phyloP scores from a whole-genome alignment of 768 basidiomycete genomes.

The Trametes cinnabarina region DNA sequence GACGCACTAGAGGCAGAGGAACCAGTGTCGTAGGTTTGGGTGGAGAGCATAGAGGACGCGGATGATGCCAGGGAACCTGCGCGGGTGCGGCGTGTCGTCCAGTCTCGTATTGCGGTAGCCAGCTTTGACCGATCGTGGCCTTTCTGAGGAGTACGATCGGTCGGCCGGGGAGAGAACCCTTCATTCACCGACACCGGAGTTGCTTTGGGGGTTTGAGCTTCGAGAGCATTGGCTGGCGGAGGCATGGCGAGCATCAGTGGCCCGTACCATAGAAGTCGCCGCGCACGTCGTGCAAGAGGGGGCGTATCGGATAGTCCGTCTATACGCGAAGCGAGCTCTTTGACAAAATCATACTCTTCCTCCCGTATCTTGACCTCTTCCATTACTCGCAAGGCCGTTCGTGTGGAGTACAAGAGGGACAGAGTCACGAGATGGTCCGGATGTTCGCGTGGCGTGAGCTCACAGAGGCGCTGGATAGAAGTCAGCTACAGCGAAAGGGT shows the following conservation, averaged over 20 bases:
- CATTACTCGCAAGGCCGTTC: slow-evolving; percentile 72
- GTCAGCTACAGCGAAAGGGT: slow-evolving; percentile 1
- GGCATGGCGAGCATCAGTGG: background rate
- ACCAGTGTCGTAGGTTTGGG: slow-evolving; percentile 10
- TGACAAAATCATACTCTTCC: slow-evolving; percentile 79
- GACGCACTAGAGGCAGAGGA: slow-evolving; percentile 9
- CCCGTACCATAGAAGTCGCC: slow-evolving; percentile 65
- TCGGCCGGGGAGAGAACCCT: background rate
- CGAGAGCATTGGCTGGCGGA: background rate
- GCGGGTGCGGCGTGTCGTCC: slow-evolving; percentile 42
- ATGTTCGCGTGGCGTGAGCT: slow-evolving; percentile 67
- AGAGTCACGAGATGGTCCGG: slow-evolving; percentile 69
- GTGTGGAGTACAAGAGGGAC: slow-evolving; percentile 62
- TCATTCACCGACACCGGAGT: background rate
- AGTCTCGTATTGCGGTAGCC: slow-evolving; percentile 39
- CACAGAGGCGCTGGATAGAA: slow-evolving; percentile 56
- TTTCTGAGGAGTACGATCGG: background rate
- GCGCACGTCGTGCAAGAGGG: slow-evolving; percentile 65
- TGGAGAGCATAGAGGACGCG: slow-evolving; percentile 12
- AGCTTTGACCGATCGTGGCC: background rate
- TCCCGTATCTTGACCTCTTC: slow-evolving; percentile 84
- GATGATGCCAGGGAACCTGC: slow-evolving; percentile 30
- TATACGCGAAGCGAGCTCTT: slow-evolving; percentile 56
- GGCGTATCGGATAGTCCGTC: slow-evolving; percentile 53
- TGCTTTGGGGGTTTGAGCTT: background rate